Evolutionary conservation across 331 rosid genomes (phyloP).

Genomic region (Spiraea crenata): DNA sequence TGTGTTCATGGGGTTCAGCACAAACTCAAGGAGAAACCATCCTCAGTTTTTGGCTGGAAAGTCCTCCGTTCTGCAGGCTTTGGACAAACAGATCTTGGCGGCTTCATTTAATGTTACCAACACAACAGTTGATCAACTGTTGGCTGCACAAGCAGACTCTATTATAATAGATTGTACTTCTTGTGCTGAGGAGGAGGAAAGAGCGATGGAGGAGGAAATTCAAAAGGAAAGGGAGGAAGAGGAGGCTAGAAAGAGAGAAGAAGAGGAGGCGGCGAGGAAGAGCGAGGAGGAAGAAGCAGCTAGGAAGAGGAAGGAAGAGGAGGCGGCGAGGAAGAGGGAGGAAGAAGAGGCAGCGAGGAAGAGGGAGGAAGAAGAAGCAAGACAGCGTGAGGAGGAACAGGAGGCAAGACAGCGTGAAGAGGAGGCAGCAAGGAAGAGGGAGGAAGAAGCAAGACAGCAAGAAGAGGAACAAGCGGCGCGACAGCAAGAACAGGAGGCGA

Average conservation of each 20-base stretch:
- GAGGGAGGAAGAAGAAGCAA: background rate
- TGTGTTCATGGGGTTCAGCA: slow-evolving; percentile 79
- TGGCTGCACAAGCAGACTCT: slow-evolving; percentile 45
- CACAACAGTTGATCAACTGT: slow-evolving; percentile 44
- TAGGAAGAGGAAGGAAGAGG: slow-evolving; percentile 14
- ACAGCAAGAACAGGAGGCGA: background rate
- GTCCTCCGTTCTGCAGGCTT: slow-evolving; percentile 48
- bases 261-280: too few species aligned
- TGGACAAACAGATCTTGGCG: slow-evolving; percentile 59
- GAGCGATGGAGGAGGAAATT: slow-evolving; percentile 49
- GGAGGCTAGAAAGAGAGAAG: slow-evolving; percentile 14
- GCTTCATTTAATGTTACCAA: slow-evolving; percentile 55
- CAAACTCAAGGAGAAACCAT: slow-evolving; percentile 37
- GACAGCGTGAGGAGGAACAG: background rate
- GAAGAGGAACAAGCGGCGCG: background rate
- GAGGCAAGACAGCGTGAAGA: too few species aligned
- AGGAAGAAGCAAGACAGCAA: background rate
- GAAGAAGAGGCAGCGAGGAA: background rate
- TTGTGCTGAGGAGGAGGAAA: slow-evolving; percentile 84
- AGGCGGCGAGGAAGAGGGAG: background rate
- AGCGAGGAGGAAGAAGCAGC: too few species aligned
- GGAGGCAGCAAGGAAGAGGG: background rate
- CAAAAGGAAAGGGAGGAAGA: slow-evolving; percentile 39
- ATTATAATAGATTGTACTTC: slow-evolving; percentile 60
- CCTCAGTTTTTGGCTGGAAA: slow-evolving; percentile 78